These are phyloP conservation scores for Phytophthora rubi DNA, from an alignment of 352 stramenopile genomes.

Conservation along the genomic window DNA sequence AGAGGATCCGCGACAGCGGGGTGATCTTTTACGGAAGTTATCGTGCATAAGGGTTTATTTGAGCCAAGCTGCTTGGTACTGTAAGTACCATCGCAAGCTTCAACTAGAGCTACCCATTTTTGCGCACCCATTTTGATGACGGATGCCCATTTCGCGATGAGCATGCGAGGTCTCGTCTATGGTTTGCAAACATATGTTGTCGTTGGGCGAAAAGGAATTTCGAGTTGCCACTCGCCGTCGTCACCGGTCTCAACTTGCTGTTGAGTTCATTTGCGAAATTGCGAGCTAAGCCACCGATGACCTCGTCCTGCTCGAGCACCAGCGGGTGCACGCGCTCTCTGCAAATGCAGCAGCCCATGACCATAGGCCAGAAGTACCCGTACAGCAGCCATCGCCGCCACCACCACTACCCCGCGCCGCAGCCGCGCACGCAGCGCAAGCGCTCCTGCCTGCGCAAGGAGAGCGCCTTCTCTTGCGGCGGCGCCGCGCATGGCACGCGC, in stretches of 20 bases:
- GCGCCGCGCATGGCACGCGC: conserved; percentile 26
- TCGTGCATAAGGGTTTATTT: no score
- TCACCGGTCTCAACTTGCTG: no score
- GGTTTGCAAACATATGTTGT: neutral
- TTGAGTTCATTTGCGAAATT: conserved; percentile 28
- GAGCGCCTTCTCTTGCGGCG: conserved; percentile 46
- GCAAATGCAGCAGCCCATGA: conserved; percentile 38
- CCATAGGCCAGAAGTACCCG: conserved; percentile 35
- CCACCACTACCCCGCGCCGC: conserved; percentile 13
- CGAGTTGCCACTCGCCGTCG: no score
- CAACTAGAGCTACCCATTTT: neutral
- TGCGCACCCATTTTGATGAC: neutral
- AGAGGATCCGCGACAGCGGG: no score
- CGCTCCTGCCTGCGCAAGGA: conserved; percentile 60
- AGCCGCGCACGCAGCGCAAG: conserved; percentile 16
- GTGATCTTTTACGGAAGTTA: no score
- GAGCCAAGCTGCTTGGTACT: no score
- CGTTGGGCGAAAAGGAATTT: no score
- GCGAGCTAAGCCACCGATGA: conserved; percentile 20
- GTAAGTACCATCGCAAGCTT: neutral
- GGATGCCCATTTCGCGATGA: neutral
- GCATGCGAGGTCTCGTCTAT: conserved; percentile 2
- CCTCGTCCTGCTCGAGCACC: conserved; percentile 18
- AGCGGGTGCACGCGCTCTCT: conserved; percentile 16
- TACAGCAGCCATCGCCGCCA: conserved; percentile 4